A percentile compares a stretch with the other conserved stretches of the same genome.
Conservation (phyloP, 75 land plant genomes). For the Chamaecyparis obtusa region DNA sequence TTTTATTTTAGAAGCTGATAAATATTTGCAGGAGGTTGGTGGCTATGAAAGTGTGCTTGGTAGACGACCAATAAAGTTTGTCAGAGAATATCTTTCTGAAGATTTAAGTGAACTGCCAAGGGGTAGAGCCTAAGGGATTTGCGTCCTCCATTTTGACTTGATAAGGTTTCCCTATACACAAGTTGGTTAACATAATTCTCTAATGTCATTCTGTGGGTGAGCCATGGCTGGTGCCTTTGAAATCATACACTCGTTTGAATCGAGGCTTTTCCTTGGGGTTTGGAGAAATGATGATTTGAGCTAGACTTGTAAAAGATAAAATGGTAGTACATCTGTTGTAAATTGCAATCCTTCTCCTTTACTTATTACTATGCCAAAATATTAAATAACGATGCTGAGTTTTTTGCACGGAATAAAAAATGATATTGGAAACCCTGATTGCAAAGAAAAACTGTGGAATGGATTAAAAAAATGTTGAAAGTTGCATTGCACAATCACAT, state of each 20-base stretch:
- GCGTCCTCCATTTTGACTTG: constrained; percentile 53
- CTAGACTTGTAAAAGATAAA: not conserved
- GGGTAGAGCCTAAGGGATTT: constrained; percentile 68
- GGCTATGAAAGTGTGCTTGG: constrained; percentile 81
- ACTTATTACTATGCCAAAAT: not conserved
- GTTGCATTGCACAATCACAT: too few relatives aligned
- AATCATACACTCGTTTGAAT: not conserved
- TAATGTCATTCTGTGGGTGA: too few relatives aligned
- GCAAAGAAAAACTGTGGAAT: too few relatives aligned
- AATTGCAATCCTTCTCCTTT: not conserved
- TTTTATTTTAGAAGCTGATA: constrained; percentile 62
- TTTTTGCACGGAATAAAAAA: too few relatives aligned
- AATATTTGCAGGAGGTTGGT: constrained; percentile 75
- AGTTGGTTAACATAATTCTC: not conserved
- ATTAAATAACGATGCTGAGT: too few relatives aligned
- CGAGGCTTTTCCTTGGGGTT: not conserved
- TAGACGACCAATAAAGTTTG: constrained; percentile 51
- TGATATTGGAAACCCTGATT: too few relatives aligned
- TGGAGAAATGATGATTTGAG: not conserved
- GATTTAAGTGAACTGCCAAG: constrained; percentile 44
- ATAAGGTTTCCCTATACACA: not conserved
- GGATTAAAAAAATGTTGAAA: too few relatives aligned
- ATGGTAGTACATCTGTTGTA: not conserved
- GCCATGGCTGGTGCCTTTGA: not conserved
- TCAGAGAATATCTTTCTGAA: constrained; percentile 60